Conservation (phyloP, 140 eudicot genomes). For the Bidens hawaiensis region DNA sequence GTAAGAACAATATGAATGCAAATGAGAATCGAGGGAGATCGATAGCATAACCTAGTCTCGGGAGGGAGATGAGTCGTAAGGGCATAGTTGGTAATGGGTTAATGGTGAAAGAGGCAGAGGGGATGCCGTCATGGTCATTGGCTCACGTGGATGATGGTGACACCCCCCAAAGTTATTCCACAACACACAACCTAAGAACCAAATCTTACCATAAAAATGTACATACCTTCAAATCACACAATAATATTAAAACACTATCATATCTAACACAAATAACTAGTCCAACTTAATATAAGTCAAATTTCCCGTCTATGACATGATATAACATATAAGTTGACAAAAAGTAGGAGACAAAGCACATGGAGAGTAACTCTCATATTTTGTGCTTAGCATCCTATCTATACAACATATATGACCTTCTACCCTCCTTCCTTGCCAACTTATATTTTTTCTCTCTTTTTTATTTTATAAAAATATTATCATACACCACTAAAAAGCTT, state of each 20-base stretch:
- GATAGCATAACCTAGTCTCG: no score
- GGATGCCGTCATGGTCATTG: no score
- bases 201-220: no score
- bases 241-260: background rate
- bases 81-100: no score
- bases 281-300: background rate
- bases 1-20: no score
- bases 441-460: background rate
- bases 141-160: no score
- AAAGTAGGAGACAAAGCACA: conserved; percentile 17
- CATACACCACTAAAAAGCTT: background rate
- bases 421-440: background rate
- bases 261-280: background rate
- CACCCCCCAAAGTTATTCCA: no score
- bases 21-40: no score
- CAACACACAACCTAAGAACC: background rate
- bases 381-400: conserved; percentile 20
- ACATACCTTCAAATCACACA: background rate
- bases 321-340: background rate
- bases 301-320: background rate
- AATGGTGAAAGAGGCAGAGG: no score
- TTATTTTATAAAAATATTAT: no score
- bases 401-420: conserved; percentile 26
- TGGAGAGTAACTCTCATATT: conserved; percentile 19
- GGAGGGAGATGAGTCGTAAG: no score